Base-by-base conservation (phyloP, 768 basidiomycete genomes). In the Agrocybe praecox region DNA sequence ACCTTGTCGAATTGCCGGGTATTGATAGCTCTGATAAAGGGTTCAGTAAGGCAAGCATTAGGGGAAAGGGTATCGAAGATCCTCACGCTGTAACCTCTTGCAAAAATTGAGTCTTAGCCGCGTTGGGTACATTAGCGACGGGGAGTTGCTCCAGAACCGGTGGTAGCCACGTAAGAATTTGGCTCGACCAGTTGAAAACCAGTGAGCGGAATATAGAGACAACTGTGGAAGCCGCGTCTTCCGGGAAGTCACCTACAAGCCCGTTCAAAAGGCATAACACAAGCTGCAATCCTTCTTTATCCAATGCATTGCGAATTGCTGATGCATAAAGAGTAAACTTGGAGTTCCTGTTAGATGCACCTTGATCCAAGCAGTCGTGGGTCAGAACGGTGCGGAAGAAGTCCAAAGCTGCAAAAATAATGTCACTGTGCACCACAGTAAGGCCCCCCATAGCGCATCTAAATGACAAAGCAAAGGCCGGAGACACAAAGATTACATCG, bases 211-310 rank as follows among this genome's bases (percentile, higher is more conserved):
- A 83, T 58, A 98, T 87, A 2, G 88, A 84, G 53, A 93, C 85
- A 45, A 96, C 87, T 33, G 76, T 69, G 9, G 89, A 80, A 6
- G 86, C 78, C 2, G 87, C 82, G 56, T 98, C 96, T 67, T 94
- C 94, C 3, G 93, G 92, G 69, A 96, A 98, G 58, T 90, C 88
- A 19, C 89, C 87, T 4, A 92, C 86, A 23, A 98, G 77, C 3
- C 97, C 96, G 18, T 80, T 74, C 51, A 98, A 75, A 24, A 94
- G 69, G 60, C 84, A 84, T 14, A 81, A 80, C 15, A 92, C 68
- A 15, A 98, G 78, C 63, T 84, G 82, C 52, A 82, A 81, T 3
- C 94, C 94, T 68, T 92, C 86, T 59, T 86, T 85, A 52, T 84
- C 79, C 46, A 95, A 70, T 33, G 84, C 81, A 3, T 70, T 71